Evolutionary conservation across 179 eudicot species (phyloP).

Genomic region (Vitellaria paradoxa): DNA sequence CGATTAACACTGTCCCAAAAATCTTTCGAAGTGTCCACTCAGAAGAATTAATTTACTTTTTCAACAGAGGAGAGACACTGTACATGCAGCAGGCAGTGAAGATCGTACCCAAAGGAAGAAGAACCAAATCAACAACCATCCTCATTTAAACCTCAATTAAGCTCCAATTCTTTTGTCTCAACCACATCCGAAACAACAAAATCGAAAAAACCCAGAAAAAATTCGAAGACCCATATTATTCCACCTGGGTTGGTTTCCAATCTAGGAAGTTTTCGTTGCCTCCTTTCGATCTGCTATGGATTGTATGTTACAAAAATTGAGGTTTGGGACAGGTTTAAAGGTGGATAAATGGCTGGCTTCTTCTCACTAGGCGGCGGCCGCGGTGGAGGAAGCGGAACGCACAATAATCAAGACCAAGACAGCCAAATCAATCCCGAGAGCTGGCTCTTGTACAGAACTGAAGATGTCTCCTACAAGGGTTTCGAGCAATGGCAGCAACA

Average conservation of each 20-base stretch:
- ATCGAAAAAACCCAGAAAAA: conserved; percentile 1
- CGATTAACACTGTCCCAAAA: conserved; percentile 18
- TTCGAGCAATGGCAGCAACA: conserved; percentile 56
- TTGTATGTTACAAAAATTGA: conserved; percentile 19
- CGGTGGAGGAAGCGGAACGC: neutral
- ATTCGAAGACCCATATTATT: neutral
- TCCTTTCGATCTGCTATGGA: conserved; percentile 19
- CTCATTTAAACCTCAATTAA: neutral
- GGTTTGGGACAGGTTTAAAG: conserved; percentile 4
- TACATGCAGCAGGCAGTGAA: too few species aligned
- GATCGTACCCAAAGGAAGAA: too few species aligned
- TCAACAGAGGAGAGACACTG: too few species aligned
- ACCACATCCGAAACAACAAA: conserved; percentile 5
- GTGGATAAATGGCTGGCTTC: conserved; percentile 51
- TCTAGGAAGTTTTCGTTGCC: neutral
- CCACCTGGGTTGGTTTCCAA: neutral
- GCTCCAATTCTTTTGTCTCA: neutral
- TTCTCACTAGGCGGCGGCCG: conserved; percentile 41
- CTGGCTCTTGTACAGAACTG: conserved; percentile 43
- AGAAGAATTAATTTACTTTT: neutral
- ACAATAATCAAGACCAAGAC: conserved; percentile 17
- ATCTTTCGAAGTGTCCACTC: neutral
- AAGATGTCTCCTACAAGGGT: conserved; percentile 31
- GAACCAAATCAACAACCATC: too few species aligned
- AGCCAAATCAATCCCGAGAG: conserved; percentile 31